Evolutionary conservation across 2,329 filamentous ascomycete genomes (phyloP).

Genomic region (Coleophoma crateriformis): DNA sequence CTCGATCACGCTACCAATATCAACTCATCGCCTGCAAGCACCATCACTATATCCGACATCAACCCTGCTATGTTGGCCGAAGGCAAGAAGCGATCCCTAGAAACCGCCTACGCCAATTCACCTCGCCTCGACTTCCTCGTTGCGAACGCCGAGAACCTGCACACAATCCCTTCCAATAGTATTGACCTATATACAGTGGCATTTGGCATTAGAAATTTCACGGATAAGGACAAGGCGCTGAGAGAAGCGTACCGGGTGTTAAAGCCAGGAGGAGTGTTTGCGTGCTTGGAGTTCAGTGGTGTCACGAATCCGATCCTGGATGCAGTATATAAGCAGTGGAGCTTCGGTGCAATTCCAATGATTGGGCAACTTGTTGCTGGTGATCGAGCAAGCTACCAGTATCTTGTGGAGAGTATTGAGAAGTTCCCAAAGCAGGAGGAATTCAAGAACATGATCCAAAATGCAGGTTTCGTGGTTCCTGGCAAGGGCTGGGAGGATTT

Average conservation of each 20-base stretch:
- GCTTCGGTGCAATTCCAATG: constrained; percentile 86
- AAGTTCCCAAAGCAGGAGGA: constrained; percentile 80
- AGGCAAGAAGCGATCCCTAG: constrained; percentile 70
- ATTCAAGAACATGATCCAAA: constrained; percentile 76
- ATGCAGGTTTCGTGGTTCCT: constrained; percentile 80
- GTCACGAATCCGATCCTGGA: constrained; percentile 75
- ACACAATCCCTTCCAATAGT: constrained; percentile 59
- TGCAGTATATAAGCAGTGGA: constrained; percentile 89
- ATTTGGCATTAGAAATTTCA: constrained; percentile 97
- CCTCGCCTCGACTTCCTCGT: constrained; percentile 69
- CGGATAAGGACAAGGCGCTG: constrained; percentile 79
- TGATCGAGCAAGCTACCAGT: constrained; percentile 95
- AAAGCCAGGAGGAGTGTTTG: constrained; percentile 92
- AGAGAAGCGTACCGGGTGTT: constrained; percentile 81
- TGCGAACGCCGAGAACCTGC: constrained; percentile 80
- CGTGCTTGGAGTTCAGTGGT: constrained; percentile 87
- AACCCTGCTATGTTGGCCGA: constrained; percentile 92
- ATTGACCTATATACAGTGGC: constrained; percentile 96
- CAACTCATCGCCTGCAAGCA: constrained; percentile 73
- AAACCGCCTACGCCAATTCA: constrained; percentile 47
- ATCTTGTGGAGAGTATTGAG: constrained; percentile 97
- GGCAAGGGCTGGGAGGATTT: constrained; percentile 84
- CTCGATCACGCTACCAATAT: constrained; percentile 79
- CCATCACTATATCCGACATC: constrained; percentile 91
- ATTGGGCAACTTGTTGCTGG: constrained; percentile 94